Percentiles rank a stretch among this genome's conserved stretches.
Conservation (phyloP, 768 basidiomycete species). For the Suillus spraguei region DNA sequence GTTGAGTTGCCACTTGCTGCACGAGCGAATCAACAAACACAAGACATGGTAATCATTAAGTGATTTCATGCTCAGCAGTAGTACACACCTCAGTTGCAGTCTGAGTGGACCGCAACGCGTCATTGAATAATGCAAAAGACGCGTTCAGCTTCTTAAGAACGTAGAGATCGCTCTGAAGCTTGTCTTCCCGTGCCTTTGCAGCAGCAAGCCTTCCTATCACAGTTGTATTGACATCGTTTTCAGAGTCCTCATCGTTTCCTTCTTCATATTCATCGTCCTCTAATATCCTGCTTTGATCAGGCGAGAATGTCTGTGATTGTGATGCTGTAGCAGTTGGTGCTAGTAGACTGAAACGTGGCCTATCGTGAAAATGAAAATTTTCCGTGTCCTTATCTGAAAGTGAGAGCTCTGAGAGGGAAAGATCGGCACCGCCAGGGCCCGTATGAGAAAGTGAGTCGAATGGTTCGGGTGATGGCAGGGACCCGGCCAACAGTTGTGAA, state of each 20-base stretch:
- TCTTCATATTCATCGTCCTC: slow-evolving; percentile 28
- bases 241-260: slow-evolving; percentile 13
- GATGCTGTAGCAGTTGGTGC: slow-evolving; percentile 27
- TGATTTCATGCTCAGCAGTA: background rate
- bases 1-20: slow-evolving; percentile 66
- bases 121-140: slow-evolving; percentile 67
- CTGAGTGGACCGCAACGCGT: slow-evolving; percentile 63
- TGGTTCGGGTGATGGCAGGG: slow-evolving; percentile 38
- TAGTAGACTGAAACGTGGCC: slow-evolving; percentile 36
- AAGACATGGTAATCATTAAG: background rate
- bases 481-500: slow-evolving; percentile 51
- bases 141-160: slow-evolving; percentile 73
- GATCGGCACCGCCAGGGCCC: slow-evolving; percentile 49
- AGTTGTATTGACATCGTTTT: slow-evolving; percentile 19
- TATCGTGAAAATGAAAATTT: slow-evolving; percentile 22
- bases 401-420: slow-evolving; percentile 61
- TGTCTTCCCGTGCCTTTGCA: slow-evolving; percentile 61
- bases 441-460: slow-evolving; percentile 37
- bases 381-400: slow-evolving; percentile 36
- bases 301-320: slow-evolving; percentile 14
- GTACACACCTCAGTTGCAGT: slow-evolving; percentile 69
- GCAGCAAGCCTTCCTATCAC: slow-evolving; percentile 27
- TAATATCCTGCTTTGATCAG: slow-evolving; percentile 27
- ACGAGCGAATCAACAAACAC: background rate
- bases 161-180: slow-evolving; percentile 72